Base-by-base conservation (phyloP, 2,329 filamentous ascomycete species). In the Diaporthe ampelina region DNA sequence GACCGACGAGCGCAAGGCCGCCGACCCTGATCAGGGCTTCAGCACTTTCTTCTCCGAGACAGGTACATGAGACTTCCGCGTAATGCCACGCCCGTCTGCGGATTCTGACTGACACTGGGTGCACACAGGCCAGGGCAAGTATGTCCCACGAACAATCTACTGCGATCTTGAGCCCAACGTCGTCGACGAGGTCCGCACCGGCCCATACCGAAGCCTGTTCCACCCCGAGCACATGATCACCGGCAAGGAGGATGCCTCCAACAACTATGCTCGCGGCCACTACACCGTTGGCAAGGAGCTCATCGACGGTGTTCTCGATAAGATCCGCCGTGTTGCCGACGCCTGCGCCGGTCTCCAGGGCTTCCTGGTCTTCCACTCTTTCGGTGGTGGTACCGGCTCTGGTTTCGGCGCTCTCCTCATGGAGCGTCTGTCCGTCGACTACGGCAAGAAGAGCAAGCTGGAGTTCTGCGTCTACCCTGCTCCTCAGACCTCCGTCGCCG, bases 21-120 rank as follows among this genome's bases (percentile, higher is more conserved):
- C 92, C 83, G 94, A 97, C 78, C 94, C 95, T 78, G 97, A 98
- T 85, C 94, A 98, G 84, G 97, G 97, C 79, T 99, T 99, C 92
- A 98, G 95, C 91, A 99, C 97, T 82, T 99, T 99, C 92, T 99
- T 99, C 91, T 98, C 96, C 80, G 97, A 99, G 91, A 98, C 97
- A 83, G 96, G 97, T 98, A 94, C 26, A 67, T 52, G 72, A 73
- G 74, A 75, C 72, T 32, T 74, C 76, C 73, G 68, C 73, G 75
- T 71, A 37, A n/a, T 35, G 21, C 24, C 58, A 48, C 10, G 21
- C 56, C 37, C 40, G 17, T n/a, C 1, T 6, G 35, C 40, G 19
- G 58, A 24, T 26, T 11, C 1, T 13, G 24, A 70, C 68, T 70
- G 37, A 70, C 69, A 29, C 52, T 59, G 40, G 21, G 65, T 52